Conservation (phyloP, 139 green algal genomes). For the Trebouxia sp. region DNA sequence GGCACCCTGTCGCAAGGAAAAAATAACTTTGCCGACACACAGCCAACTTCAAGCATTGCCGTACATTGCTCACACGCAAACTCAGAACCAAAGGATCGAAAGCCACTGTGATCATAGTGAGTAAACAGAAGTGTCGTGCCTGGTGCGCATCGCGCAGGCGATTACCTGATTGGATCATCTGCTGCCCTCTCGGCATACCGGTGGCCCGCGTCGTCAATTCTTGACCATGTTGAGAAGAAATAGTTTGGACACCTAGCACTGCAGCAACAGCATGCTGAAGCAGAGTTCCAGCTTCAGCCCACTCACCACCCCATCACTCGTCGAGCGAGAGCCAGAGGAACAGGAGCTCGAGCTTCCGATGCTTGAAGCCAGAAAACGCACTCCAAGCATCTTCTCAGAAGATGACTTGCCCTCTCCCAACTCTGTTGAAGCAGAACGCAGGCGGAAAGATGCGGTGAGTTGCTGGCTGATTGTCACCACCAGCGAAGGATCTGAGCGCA, state of each 20-base stretch:
- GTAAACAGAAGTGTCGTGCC: too few species aligned
- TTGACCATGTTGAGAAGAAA: too few species aligned
- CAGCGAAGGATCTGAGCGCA: too few species aligned
- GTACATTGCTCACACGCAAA: not conserved
- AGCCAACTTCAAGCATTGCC: not conserved
- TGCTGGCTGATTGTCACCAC: not conserved
- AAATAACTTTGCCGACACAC: too few species aligned
- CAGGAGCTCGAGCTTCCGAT: not conserved
- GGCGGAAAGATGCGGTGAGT: not conserved
- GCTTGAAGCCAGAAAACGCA: conserved; percentile 4
- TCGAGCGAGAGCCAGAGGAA: not conserved
- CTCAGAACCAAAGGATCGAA: too few species aligned
- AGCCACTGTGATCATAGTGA: too few species aligned
- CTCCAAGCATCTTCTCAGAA: conserved; percentile 12
- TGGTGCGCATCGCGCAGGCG: too few species aligned
- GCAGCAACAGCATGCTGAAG: conserved; percentile 20
- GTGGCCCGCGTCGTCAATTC: too few species aligned
- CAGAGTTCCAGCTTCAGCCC: not conserved
- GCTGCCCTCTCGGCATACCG: too few species aligned
- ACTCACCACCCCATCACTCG: conserved; percentile 3
- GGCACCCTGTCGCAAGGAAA: too few species aligned
- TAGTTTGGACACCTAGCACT: too few species aligned
- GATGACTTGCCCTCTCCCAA: conserved; percentile 19
- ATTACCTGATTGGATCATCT: too few species aligned
- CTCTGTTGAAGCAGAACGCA: not conserved